Percentiles rank a stretch among this genome's conserved stretches.
Evolutionary conservation across 208 protist genomes (phyloP).

Genomic region (Blastocrithidia nonstop): DNA sequence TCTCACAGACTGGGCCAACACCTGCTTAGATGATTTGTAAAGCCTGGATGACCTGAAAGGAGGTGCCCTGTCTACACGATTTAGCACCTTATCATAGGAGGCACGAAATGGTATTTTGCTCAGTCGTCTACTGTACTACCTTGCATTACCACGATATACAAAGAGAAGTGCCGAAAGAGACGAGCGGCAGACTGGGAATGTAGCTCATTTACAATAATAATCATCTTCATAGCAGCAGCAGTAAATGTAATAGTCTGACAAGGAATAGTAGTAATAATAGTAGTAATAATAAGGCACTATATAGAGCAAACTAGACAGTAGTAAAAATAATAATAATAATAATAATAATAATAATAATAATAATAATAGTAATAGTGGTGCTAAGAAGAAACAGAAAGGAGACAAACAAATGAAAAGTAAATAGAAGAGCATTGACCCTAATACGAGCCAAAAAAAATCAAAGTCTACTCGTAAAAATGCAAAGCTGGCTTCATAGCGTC

Average conservation of each 20-base stretch:
- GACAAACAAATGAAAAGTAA: neutral
- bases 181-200: neutral
- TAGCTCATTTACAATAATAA: no score
- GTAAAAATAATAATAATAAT: no score
- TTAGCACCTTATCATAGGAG: slow-evolving; percentile 67
- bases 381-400: neutral
- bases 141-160: slow-evolving; percentile 71
- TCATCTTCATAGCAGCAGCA: slow-evolving; percentile 1
- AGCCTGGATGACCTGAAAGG: slow-evolving; percentile 67
- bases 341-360: no score
- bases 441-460: no score
- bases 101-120: slow-evolving; percentile 60
- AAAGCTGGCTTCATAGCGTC: neutral
- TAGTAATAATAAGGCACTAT: neutral
- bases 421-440: neutral
- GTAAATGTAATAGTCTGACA: neutral
- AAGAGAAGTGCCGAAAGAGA: slow-evolving; percentile 18
- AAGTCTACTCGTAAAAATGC: no score
- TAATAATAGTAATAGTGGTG: neutral
- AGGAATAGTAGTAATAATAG: neutral
- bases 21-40: slow-evolving; percentile 70
- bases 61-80: slow-evolving; percentile 42
- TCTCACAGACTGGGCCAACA: slow-evolving; percentile 76
- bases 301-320: neutral
- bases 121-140: slow-evolving; percentile 77